Conservation (phyloP, 2,329 filamentous ascomycete genomes). For the Talaromyces amestolkiae region DNA sequence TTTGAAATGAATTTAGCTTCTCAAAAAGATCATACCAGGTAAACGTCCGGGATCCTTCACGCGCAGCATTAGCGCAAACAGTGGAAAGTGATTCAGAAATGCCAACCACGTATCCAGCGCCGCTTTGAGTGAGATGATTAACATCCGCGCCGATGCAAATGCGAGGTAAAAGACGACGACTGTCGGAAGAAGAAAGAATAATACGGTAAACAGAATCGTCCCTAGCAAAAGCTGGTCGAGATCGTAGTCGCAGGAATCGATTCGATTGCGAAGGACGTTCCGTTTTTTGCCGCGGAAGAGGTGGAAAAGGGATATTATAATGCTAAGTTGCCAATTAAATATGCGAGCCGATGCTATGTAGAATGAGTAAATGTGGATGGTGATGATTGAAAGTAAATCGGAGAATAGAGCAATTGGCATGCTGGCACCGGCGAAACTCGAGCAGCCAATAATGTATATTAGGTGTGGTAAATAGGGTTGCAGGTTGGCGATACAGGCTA, state of each 20-base stretch:
- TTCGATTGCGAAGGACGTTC: conserved; percentile 93
- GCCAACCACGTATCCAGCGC: conserved; percentile 86
- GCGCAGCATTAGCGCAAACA: conserved; percentile 94
- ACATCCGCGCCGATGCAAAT: conserved; percentile 90
- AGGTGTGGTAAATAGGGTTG: conserved; percentile 78
- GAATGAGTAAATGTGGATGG: conserved; percentile 95
- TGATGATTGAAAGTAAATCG: conserved; percentile 85
- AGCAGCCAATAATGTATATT: conserved; percentile 90
- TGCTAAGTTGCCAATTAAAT: conserved; percentile 97
- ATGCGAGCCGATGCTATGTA: conserved; percentile 96
- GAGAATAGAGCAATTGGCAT: conserved; percentile 97
- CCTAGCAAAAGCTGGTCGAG: conserved; percentile 93
- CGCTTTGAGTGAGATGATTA: conserved; percentile 90
- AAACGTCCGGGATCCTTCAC: conserved; percentile 88
- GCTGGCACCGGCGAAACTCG: conserved; percentile 90
- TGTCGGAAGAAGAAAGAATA: conserved; percentile 92
- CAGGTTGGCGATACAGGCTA: conserved; percentile 72
- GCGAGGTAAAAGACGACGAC: conserved; percentile 96
- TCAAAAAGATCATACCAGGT: conserved; percentile 57
- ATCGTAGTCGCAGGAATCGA: conserved; percentile 98
- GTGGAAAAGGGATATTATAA: conserved; percentile 96
- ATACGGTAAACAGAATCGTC: conserved; percentile 90
- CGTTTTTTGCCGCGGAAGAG: conserved; percentile 97
- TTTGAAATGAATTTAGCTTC: background rate
- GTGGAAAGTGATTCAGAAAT: conserved; percentile 93